Base-by-base conservation (phyloP, 1,139 yeast genomes). In the Pichia sp. region DNA sequence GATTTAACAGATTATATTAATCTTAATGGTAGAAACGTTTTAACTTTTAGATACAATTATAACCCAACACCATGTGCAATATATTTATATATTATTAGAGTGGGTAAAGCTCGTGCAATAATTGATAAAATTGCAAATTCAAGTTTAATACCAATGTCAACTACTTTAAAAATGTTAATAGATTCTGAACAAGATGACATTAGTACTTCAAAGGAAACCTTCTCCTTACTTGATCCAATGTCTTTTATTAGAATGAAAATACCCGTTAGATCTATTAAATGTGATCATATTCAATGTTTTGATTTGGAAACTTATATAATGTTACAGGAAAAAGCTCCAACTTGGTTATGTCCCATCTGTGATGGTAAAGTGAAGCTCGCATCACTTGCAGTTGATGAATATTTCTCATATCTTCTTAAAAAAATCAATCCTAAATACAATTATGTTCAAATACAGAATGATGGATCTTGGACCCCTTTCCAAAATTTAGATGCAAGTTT, bases 271-370 rank as follows among this genome's bases (percentile, higher is more conserved):
- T 73, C 84, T 2, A 62, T 68, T 0, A 66, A 62, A 42, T 83
- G 91, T 59, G 64, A 71, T 31, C 93, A 83, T 56, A 59, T 79
- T n/a, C 80, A 76, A 52, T 82, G 91, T 52, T 82, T 82, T 59
- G 93, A 83, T 60, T 80, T 78, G 0, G 56, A 66, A 22, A 72
- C 78, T 39, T 83, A 70, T 53, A 53, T 83, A 12, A 69, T 72
- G 44, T 66, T 79, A 24, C 91, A 82, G 53, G 63, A 67, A 37
- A 81, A 76, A 52, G 64, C 74, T 1, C 79, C 88, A 0, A 69
- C 77, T 0, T 81, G 86, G 85, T 61, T 60, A 33, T 83, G 93
- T 53, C 89, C 89, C 0, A 67, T 78, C 11, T 83, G 93, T 53
- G 70, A 67, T 41, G 59, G 57, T 4, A 45, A 51, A 5, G 53